Conservation (phyloP, 192 early-diverging fungal genomes). For the Backusella tuberculispora region DNA sequence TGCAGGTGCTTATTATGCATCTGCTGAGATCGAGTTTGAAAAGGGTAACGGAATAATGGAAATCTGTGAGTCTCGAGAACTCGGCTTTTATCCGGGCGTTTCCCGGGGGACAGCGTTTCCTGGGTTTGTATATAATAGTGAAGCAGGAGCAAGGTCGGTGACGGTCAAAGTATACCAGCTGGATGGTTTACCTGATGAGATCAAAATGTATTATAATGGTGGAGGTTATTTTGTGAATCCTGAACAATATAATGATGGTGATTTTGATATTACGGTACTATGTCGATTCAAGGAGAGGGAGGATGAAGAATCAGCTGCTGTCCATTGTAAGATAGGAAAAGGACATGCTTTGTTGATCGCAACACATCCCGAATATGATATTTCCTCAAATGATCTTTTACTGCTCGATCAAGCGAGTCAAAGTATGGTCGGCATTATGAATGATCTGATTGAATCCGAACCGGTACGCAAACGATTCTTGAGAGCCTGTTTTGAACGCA, state of each 20-base stretch:
- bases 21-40: slow-evolving; percentile 79
- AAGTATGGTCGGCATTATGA: slow-evolving; percentile 46
- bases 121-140: slow-evolving; percentile 86
- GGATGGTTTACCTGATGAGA: not conserved
- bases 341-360: slow-evolving; percentile 77
- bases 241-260: slow-evolving; percentile 22
- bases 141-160: slow-evolving; percentile 72
- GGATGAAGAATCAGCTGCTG: slow-evolving; percentile 58
- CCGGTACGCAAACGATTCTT: slow-evolving; percentile 55
- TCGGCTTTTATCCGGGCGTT: slow-evolving; percentile 71
- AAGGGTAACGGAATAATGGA: slow-evolving; percentile 57
- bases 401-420: slow-evolving; percentile 57
- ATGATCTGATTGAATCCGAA: slow-evolving; percentile 53
- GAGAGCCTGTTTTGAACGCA: slow-evolving; percentile 59
- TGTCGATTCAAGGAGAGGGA: slow-evolving; percentile 45
- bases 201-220: slow-evolving; percentile 71
- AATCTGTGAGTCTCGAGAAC: slow-evolving; percentile 74
- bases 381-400: slow-evolving; percentile 53
- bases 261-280: slow-evolving; percentile 37
- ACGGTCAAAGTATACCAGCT: slow-evolving; percentile 45
- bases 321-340: slow-evolving; percentile 68
- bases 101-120: slow-evolving; percentile 76
- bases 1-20: slow-evolving; percentile 87
- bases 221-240: slow-evolving; percentile 69
- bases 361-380: slow-evolving; percentile 83